phyloP scores from a whole-genome alignment of 1,139 yeast species.

The Wickerhamiella infanticola region DNA sequence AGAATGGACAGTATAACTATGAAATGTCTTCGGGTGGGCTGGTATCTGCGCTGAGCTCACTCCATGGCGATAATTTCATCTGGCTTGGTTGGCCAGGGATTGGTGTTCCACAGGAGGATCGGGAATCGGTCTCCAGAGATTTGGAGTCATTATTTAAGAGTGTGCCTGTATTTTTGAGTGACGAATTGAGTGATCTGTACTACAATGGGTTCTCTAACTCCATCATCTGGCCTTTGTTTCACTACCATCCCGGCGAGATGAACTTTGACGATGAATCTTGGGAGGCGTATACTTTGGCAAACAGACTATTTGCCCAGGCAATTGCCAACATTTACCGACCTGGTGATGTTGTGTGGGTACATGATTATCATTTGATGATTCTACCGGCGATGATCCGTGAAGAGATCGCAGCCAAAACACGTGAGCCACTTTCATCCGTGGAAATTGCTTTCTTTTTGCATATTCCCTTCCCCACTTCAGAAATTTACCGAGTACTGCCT shows the following conservation, averaged over 20 bases:
- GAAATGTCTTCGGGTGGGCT: slow-evolving; percentile 95
- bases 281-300: slow-evolving; percentile 96
- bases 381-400: slow-evolving; percentile 79
- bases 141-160: slow-evolving; percentile 69
- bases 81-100: slow-evolving; percentile 99
- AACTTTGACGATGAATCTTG: slow-evolving; percentile 95
- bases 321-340: slow-evolving; percentile 61
- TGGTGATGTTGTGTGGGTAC: slow-evolving; percentile 91
- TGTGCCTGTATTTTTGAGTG: slow-evolving; percentile 75
- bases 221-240: slow-evolving; percentile 95
- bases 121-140: slow-evolving; percentile 51
- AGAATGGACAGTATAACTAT: slow-evolving; percentile 49
- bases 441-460: slow-evolving; percentile 88
- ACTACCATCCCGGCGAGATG: slow-evolving; percentile 98
- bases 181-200: slow-evolving; percentile 84
- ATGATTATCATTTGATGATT: slow-evolving; percentile 92
- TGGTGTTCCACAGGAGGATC: slow-evolving; percentile 69
- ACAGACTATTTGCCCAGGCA: slow-evolving; percentile 60
- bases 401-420: slow-evolving; percentile 18
- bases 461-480: slow-evolving; percentile 96
- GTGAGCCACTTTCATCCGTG: slow-evolving; percentile 19
- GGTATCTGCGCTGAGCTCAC: slow-evolving; percentile 88
- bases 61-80: slow-evolving; percentile 69
- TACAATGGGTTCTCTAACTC: slow-evolving; percentile 90
- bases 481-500: slow-evolving; percentile 86